Percentiles rank a stretch among this genome's conserved stretches.
These are phyloP conservation scores for Trichoderma cornu-damae DNA, from an alignment of 2,329 filamentous ascomycete species.

Conservation along the genomic window DNA sequence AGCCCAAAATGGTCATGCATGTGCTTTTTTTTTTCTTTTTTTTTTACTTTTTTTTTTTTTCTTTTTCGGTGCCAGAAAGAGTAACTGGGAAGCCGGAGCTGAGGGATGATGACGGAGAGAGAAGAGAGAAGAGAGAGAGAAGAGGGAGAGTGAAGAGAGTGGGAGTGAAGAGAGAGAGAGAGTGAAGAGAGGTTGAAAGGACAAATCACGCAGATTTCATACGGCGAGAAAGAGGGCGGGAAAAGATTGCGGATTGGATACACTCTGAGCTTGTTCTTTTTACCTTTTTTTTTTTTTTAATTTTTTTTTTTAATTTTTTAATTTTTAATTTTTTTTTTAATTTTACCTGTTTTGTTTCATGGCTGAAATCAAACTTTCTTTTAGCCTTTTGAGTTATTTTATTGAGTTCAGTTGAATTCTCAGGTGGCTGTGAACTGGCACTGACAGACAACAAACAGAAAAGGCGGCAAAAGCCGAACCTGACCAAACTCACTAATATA, in stretches of 20 bases:
- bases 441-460: slow-evolving; percentile 2
- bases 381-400: background rate
- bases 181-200: background rate
- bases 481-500: slow-evolving; percentile 14
- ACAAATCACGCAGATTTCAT: background rate
- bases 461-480: slow-evolving; percentile 14
- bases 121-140: background rate
- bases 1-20: slow-evolving; percentile 9
- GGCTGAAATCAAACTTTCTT: background rate
- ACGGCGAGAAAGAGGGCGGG: background rate
- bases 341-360: background rate
- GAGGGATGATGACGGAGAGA: background rate
- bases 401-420: background rate
- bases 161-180: too few relatives aligned
- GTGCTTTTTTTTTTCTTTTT: too few relatives aligned
- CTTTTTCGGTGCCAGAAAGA: background rate
- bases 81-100: background rate
- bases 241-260: too few relatives aligned
- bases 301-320: too few relatives aligned
- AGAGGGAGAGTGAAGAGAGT: too few relatives aligned
- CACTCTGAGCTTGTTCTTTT: too few relatives aligned
- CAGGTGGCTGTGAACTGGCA: background rate
- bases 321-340: too few relatives aligned
- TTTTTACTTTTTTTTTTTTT: too few relatives aligned
- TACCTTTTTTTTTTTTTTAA: too few relatives aligned